Base-by-base conservation (phyloP, 768 basidiomycete species). In the Agaricus blazei region DNA sequence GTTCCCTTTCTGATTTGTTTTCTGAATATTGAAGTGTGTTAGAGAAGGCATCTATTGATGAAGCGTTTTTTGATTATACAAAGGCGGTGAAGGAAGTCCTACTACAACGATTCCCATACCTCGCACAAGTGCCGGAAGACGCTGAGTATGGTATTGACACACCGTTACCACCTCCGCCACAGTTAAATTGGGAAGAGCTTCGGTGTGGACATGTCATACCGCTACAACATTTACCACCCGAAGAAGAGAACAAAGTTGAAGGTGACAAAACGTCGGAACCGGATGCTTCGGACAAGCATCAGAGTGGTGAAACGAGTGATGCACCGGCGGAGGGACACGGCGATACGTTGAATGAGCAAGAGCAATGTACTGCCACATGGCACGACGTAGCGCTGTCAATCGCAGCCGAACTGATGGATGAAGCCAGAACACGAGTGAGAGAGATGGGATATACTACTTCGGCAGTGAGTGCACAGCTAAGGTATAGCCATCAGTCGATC, bases 21-120 rank as follows among this genome's bases (percentile, higher is more conserved):
- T 36, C 48, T 51, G 37, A 52, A 37, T 47, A 37, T 12, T 27
- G 8, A 14, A 42, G 9, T 34, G 36, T n/a, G 31, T 6, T 52
- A 94, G 96, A 99, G 71, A 97, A 95, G 67, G 97, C 97, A 24
- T 96, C 93, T 0, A 97, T 98, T 36, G 97, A 98, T 64, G 97
- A 99, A 65, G 93, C 92, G 0, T 99, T 95, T 68, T 83, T 98
- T 54, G 96, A 98, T 68, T 81, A 98, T 54, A 90, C 93, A 3
- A 77, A 77, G 8, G 86, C 88, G 34, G 84, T 93, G n/a, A 84
- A 90, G 37, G 81, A 86, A 54, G 72, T 80, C 44, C 70, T 99
- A 1, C 72, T 98, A 2, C 76, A 81, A 48, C 75, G 83, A 41
- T 92, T 87, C 64, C 90, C 95, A 0, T 76, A 91, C 65, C 82